Conservation (phyloP, 2,329 filamentous ascomycete genomes). For the Diaporthe citri region DNA sequence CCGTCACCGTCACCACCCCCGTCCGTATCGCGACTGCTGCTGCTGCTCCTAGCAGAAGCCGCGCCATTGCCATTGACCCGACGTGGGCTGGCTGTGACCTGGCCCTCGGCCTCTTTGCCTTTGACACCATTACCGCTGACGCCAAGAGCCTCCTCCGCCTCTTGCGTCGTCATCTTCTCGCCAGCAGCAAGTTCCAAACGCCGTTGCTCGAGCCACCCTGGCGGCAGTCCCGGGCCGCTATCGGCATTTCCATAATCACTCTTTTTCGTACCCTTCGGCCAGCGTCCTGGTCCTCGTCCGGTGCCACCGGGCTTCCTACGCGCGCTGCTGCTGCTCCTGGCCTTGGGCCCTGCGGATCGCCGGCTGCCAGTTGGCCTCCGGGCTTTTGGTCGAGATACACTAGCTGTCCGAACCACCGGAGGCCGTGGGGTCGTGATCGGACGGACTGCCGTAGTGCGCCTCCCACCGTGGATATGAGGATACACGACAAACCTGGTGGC, state of each 20-base stretch:
- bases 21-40: conserved; percentile 32
- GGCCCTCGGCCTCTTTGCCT: conserved; percentile 50
- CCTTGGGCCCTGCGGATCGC: conserved; percentile 52
- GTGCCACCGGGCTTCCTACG: conserved; percentile 72
- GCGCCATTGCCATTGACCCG: conserved; percentile 41
- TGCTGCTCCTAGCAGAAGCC: conserved; percentile 45
- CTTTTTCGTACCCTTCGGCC: conserved; percentile 78
- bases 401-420: conserved; percentile 51
- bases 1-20: conserved; percentile 32
- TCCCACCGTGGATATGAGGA: conserved; percentile 69
- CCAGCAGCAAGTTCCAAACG: conserved; percentile 40
- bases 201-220: conserved; percentile 61
- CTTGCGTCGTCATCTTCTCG: conserved; percentile 42
- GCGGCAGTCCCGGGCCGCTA: conserved; percentile 73
- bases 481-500: conserved; percentile 82
- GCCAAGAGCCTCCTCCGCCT: conserved; percentile 46
- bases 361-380: conserved; percentile 52
- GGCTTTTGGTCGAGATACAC: conserved; percentile 53
- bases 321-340: conserved; percentile 56
- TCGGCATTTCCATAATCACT: conserved; percentile 76
- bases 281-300: conserved; percentile 73
- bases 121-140: conserved; percentile 53
- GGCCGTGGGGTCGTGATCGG: conserved; percentile 56
- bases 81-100: conserved; percentile 37
- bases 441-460: conserved; percentile 58